phyloP scores from a whole-genome alignment of 768 basidiomycete species.

The Exsudoporus frostii region DNA sequence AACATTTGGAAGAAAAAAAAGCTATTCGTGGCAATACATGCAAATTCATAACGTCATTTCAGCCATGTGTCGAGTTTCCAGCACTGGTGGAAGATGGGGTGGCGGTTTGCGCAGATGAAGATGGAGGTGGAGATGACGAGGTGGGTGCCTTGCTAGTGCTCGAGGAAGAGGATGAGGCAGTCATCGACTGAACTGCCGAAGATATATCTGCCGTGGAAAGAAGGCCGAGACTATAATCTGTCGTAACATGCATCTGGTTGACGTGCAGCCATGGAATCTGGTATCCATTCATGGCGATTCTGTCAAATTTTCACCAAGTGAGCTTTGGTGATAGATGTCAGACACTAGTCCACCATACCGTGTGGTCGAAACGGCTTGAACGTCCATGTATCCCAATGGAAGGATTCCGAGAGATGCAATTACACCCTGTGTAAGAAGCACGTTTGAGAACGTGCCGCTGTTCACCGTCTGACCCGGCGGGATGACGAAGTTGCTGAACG shows the following conservation, averaged over 20 bases:
- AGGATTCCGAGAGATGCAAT: slow-evolving; percentile 56
- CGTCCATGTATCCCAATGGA: slow-evolving; percentile 51
- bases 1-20: background rate
- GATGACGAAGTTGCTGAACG: slow-evolving; percentile 53
- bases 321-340: background rate
- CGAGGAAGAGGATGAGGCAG: background rate
- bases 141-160: background rate
- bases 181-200: slow-evolving; percentile 13
- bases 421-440: slow-evolving; percentile 57
- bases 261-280: slow-evolving; percentile 64
- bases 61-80: slow-evolving; percentile 8
- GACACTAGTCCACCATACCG: slow-evolving; percentile 22
- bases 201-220: slow-evolving; percentile 20
- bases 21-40: background rate
- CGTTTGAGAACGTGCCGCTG: slow-evolving; percentile 56
- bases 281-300: slow-evolving; percentile 54
- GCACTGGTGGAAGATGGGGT: background rate
- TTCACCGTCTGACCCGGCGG: slow-evolving; percentile 58
- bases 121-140: background rate
- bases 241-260: slow-evolving; percentile 50
- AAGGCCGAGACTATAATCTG: slow-evolving; percentile 37
- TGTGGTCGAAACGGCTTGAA: slow-evolving; percentile 46
- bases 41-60: background rate
- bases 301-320: slow-evolving; percentile 7
- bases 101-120: background rate